Evolutionary conservation across 495 filamentous ascomycete genomes (phyloP).

Genomic region (Penicillium simplicissimum): DNA sequence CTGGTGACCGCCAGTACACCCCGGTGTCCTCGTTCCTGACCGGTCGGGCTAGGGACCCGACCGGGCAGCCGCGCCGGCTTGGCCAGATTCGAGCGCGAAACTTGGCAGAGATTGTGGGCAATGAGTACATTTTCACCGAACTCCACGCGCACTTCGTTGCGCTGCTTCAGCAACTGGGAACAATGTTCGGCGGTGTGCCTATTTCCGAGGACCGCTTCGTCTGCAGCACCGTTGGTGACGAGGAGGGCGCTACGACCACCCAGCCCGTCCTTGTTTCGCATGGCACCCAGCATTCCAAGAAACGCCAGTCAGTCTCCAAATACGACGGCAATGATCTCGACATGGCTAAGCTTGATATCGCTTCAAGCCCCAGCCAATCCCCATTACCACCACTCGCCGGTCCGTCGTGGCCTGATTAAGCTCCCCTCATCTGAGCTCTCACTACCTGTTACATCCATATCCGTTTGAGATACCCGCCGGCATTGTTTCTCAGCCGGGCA

Average conservation of each 20-base stretch:
- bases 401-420: conserved; percentile 39
- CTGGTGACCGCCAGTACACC: conserved; percentile 43
- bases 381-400: conserved; percentile 42
- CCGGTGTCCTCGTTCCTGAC: conserved; percentile 66
- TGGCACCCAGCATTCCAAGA: conserved; percentile 22
- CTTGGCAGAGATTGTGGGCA: conserved; percentile 81
- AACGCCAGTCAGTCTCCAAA: conserved; percentile 22
- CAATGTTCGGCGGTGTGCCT: conserved; percentile 47
- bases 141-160: conserved; percentile 78
- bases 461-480: conserved; percentile 28
- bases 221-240: conserved; percentile 43
- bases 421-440: neutral
- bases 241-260: conserved; percentile 19
- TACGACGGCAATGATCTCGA: conserved; percentile 39
- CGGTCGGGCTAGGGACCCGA: conserved; percentile 58
- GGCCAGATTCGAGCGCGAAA: conserved; percentile 69
- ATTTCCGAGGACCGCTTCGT: conserved; percentile 48
- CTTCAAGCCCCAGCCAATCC: conserved; percentile 46
- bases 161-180: conserved; percentile 66
- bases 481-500: conserved; percentile 20
- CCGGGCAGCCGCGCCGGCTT: conserved; percentile 52
- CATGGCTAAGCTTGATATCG: conserved; percentile 39
- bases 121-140: conserved; percentile 85
- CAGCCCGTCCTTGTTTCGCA: conserved; percentile 29
- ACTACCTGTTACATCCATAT: conserved; percentile 10